These are phyloP conservation scores for Albizia julibrissin DNA, from an alignment of 306 rosid genomes.

Conservation along the genomic window DNA sequence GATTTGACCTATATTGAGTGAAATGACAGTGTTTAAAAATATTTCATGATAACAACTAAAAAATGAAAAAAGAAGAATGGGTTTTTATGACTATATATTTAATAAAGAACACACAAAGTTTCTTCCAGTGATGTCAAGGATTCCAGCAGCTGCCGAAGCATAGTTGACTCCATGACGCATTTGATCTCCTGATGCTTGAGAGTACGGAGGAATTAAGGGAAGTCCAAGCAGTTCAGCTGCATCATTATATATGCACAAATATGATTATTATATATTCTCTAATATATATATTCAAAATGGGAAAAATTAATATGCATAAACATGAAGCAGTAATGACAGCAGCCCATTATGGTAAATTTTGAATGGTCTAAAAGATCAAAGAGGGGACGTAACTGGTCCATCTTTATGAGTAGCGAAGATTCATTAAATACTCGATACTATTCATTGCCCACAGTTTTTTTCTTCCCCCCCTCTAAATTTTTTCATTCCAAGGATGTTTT, in stretches of 20 bases:
- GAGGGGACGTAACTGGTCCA: neutral
- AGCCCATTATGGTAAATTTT: neutral
- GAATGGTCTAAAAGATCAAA: neutral
- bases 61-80: too few species aligned
- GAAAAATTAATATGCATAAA: neutral
- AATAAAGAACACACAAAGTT: constrained; percentile 59
- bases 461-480: too few species aligned
- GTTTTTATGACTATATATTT: too few species aligned
- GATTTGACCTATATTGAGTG: neutral
- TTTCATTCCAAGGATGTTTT: neutral
- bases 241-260: constrained; percentile 1
- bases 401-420: neutral
- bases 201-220: constrained; percentile 78
- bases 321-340: neutral
- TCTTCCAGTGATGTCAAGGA: constrained; percentile 83
- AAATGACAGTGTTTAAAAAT: too few species aligned
- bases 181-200: constrained; percentile 61
- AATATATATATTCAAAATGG: neutral
- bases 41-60: too few species aligned
- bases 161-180: constrained; percentile 78
- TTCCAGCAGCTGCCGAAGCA: constrained; percentile 96
- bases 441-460: neutral
- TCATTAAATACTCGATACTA: neutral
- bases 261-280: neutral
- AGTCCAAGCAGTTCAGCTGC: constrained; percentile 91